Base-by-base conservation (phyloP, 106 monocot genomes). In the Gastrodia elata region DNA sequence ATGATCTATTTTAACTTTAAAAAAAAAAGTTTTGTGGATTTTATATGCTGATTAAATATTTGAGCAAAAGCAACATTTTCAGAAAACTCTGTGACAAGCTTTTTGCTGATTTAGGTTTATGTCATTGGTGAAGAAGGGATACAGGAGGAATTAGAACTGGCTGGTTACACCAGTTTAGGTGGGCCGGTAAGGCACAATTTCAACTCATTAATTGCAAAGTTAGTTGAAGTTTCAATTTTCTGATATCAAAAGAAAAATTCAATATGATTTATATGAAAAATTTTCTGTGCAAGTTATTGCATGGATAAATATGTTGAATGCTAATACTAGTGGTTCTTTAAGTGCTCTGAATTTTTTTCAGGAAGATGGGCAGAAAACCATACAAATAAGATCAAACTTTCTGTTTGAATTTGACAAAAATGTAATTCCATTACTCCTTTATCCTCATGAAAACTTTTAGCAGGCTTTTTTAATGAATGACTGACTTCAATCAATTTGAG, bases 111-210 rank as follows among this genome's bases (percentile, higher is more conserved):
- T 78, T 77, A 94, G 94, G 85, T 94, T 68, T 94, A 94, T 89
- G 94, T 91, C 72, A 65, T 94, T 67, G 94, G 94, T 30, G 94
- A 94, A 58, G 91, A 94, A 78, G 94, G 94, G 25, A 94, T 94
- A 71, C 64, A 87, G 71, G 94, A 94, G 80, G 94, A 94, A 80
- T 73, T 94, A 46, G 76, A 81, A 40, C 79, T 87, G 71, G 94
- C 85, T 56, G 94, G 94, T 40, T 91, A 41, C 41, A 41, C n/a
- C n/a, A n/a, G n/a, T n/a, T 79, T 94, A 69, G 94, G 94, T 79
- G 94, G 94, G 27, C 91, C 94, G 75, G 94, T 94, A 86, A 88
- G 91, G 36, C 70, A 30, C 48, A 16, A 39, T 43, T 43, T 13
- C 42, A 6, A 6, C 42, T 13, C 13, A 13, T 43, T 43, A 13